Evolutionary conservation across 768 basidiomycete genomes (phyloP).

Genomic region (Tubosaeta brunneosetosa): DNA sequence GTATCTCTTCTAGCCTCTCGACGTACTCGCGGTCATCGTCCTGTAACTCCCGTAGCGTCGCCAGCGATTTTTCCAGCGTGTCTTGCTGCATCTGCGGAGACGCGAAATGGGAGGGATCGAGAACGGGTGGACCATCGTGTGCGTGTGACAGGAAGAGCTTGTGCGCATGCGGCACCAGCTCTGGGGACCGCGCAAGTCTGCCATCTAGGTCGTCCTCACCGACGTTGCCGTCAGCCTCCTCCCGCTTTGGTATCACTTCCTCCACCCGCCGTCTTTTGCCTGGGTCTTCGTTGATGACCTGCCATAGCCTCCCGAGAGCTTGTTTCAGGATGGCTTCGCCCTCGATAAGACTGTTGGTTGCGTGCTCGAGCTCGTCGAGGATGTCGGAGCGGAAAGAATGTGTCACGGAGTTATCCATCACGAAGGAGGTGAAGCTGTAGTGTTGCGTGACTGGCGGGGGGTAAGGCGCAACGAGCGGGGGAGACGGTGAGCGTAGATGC

Average conservation of each 20-base stretch:
- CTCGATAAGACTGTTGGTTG: slow-evolving; percentile 80
- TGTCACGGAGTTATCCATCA: slow-evolving; percentile 79
- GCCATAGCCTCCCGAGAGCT: slow-evolving; percentile 78
- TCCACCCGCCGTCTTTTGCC: slow-evolving; percentile 34
- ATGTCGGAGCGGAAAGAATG: slow-evolving; percentile 78
- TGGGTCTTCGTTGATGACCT: slow-evolving; percentile 71
- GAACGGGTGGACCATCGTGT: slow-evolving; percentile 41
- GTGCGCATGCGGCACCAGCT: slow-evolving; percentile 59
- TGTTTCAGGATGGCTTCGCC: slow-evolving; percentile 70
- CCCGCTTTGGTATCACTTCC: slow-evolving; percentile 59
- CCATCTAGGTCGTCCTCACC: slow-evolving; percentile 35
- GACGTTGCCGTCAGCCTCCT: slow-evolving; percentile 58
- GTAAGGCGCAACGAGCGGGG: slow-evolving; percentile 75
- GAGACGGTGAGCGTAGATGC: slow-evolving; percentile 74
- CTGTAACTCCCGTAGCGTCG: slow-evolving; percentile 71
- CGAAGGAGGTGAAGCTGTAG: slow-evolving; percentile 75
- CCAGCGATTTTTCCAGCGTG: slow-evolving; percentile 68
- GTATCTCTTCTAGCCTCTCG: slow-evolving; percentile 77
- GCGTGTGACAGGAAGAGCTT: slow-evolving; percentile 61
- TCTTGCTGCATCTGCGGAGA: slow-evolving; percentile 64
- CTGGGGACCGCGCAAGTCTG: slow-evolving; percentile 57
- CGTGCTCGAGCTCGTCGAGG: slow-evolving; percentile 73
- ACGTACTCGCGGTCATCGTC: slow-evolving; percentile 87
- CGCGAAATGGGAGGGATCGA: slow-evolving; percentile 60
- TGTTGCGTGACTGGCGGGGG: slow-evolving; percentile 63